Percentiles rank a stretch among this genome's conserved stretches.
Conservation (phyloP, 257 asterid species). For the Nicotiana attenuata region DNA sequence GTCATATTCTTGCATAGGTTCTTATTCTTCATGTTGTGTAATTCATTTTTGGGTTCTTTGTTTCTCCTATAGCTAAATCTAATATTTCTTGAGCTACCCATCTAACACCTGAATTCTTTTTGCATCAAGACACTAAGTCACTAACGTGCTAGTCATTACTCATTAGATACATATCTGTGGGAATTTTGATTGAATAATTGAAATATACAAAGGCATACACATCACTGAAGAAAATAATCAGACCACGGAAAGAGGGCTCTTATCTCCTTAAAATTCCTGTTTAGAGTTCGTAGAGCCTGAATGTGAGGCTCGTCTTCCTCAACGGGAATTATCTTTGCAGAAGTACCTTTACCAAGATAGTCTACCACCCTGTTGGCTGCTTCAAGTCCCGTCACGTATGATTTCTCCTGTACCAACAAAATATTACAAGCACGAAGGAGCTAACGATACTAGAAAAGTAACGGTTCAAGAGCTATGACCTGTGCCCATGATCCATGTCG, state of each 20-base stretch:
- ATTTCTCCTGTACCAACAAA: slow-evolving; percentile 40
- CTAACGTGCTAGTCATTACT: too few species aligned
- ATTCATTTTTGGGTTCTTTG: not conserved
- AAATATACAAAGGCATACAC: not conserved
- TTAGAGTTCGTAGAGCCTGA: slow-evolving; percentile 38
- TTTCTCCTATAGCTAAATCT: not conserved
- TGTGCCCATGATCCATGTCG: slow-evolving; percentile 62
- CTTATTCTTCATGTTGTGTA: not conserved
- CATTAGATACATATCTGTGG: not conserved
- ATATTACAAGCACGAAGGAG: not conserved
- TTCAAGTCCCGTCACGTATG: slow-evolving; percentile 49
- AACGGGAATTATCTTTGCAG: slow-evolving; percentile 36
- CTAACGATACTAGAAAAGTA: not conserved
- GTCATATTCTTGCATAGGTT: not conserved
- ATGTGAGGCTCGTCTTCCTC: slow-evolving; percentile 56
- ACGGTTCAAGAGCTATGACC: slow-evolving; percentile 21
- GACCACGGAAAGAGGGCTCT: slow-evolving; percentile 48
- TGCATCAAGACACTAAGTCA: not conserved
- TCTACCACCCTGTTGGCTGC: slow-evolving; percentile 61
- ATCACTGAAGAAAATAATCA: slow-evolving; percentile 44
- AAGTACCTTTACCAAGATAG: slow-evolving; percentile 38
- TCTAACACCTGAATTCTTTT: not conserved
- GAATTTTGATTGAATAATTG: too few species aligned
- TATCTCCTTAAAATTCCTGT: slow-evolving; percentile 35
- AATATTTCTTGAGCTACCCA: not conserved